A percentile compares a stretch with the other conserved stretches of the same genome.
Conservation (phyloP, 352 stramenopile genomes). For the Halophytophthora polymorphica region DNA sequence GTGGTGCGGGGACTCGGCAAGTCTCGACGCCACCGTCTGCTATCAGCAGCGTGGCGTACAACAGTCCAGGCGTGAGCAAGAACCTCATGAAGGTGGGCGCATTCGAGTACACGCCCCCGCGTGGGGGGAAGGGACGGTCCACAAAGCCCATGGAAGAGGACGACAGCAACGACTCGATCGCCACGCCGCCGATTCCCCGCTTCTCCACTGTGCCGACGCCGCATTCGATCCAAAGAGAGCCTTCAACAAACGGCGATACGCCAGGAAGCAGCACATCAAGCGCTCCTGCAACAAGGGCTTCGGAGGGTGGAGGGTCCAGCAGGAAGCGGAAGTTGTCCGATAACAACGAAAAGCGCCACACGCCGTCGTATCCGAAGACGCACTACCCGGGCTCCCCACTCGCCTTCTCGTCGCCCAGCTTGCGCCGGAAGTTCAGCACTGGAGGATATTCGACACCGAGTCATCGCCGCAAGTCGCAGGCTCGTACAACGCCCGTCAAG, state of each 20-base stretch:
- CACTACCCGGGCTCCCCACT: slow-evolving; percentile 34
- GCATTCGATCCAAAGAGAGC: slow-evolving; percentile 16
- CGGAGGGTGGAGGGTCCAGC: slow-evolving; percentile 17
- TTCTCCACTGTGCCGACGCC: slow-evolving; percentile 52
- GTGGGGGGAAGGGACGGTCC: slow-evolving; percentile 19
- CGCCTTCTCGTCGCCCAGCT: slow-evolving; percentile 38
- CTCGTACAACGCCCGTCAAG: slow-evolving; percentile 7
- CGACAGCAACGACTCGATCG: slow-evolving; percentile 28
- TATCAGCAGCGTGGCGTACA: slow-evolving; percentile 73
- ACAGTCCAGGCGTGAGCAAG: slow-evolving; percentile 62
- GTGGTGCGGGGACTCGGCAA: slow-evolving; percentile 13
- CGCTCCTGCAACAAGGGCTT: slow-evolving; percentile 8
- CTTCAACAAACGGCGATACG: slow-evolving; percentile 2
- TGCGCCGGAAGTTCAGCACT: slow-evolving; percentile 71
- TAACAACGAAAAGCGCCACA: slow-evolving; percentile 13
- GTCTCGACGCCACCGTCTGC: slow-evolving; percentile 55
- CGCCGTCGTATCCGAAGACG: slow-evolving; percentile 48
- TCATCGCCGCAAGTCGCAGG: slow-evolving; percentile 9
- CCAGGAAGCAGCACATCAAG: not conserved
- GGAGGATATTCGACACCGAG: slow-evolving; percentile 51
- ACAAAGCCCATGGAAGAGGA: slow-evolving; percentile 21
- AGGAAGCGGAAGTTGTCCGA: slow-evolving; percentile 52
- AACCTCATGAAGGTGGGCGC: slow-evolving; percentile 82
- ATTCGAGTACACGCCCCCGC: slow-evolving; percentile 72
- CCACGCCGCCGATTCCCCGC: slow-evolving; percentile 44